Base-by-base conservation (phyloP, 1,284 basidiomycete genomes). In the Puccinia hordei region DNA sequence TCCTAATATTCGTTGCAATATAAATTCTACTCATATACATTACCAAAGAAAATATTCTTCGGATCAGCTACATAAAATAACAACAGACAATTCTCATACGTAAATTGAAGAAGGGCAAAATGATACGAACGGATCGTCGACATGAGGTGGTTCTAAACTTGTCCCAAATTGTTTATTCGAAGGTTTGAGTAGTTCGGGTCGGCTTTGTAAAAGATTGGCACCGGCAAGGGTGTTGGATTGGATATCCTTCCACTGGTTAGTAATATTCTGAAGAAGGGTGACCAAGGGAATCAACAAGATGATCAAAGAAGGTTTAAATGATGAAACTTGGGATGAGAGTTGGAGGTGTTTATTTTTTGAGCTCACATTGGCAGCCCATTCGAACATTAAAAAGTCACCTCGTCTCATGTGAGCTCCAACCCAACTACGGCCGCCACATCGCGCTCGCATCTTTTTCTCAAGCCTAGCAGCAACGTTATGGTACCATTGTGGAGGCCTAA, bases 361-460 rank as follows among this genome's bases (percentile, higher is more conserved):
- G 46, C 78, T 53, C 10, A 80, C 78, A 41, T 73, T 73, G 27
- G 44, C 30, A 27, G 69, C 57, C 78, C 78, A 80, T 53, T 80
- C 44, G 15, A 33, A 51, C 22, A 6, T 22, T 22, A 73, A 51
- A 66, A 80, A 80, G 38, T 80, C 78, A 15, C 78, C 78, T 49
- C 78, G 53, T 24, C 78, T 59, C 69, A 80, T 73, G 33, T 80
- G 78, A 22, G 53, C 69, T 22, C 68, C 78, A 61, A 68, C 53
- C 78, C 78, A 80, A 30, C 55, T 63, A 19, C 78, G 63, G 2
- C 78, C 78, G n/a, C 59, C 68, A 73, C 69, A 73, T 73, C 69
- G 35, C 27, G 68, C 78, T 35, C 78, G 55, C 78, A 80, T 80
- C 57, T 69, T 80, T 55, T 57, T 44, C 46, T 80, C 78, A 13